These are phyloP conservation scores for Chaetoscypha palmicola DNA, from an alignment of 2,329 filamentous ascomycete species.

Conservation along the genomic window DNA sequence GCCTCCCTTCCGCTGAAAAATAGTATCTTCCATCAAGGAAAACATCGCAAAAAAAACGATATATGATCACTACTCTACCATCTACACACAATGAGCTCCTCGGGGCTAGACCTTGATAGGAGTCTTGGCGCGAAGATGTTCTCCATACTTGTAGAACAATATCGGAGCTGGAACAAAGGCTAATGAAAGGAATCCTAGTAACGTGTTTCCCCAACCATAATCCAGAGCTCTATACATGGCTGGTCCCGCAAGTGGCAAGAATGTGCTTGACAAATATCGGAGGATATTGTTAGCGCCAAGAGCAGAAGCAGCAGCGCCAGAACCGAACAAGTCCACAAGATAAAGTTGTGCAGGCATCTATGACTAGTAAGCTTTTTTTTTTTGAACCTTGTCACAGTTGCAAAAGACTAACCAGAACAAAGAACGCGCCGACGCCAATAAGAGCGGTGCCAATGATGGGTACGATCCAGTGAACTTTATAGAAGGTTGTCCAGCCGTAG, in stretches of 20 bases:
- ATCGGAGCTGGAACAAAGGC: slow-evolving; percentile 38
- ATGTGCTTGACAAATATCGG: slow-evolving; percentile 11
- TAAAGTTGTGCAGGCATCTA: slow-evolving; percentile 49
- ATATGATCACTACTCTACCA: background rate
- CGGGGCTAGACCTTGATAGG: background rate
- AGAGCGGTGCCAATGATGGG: slow-evolving; percentile 45
- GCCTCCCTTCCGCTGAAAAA: background rate
- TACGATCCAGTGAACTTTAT: slow-evolving; percentile 39
- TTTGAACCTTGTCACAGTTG: background rate
- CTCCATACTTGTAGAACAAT: slow-evolving; percentile 5
- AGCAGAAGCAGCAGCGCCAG: slow-evolving; percentile 13
- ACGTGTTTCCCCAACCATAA: slow-evolving; percentile 34
- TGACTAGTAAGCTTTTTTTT: background rate
- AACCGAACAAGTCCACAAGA: slow-evolving; percentile 38
- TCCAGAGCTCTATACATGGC: slow-evolving; percentile 13
- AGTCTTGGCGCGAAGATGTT: background rate
- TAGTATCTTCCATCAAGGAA: background rate
- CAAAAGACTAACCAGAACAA: slow-evolving; percentile 44
- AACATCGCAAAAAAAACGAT: background rate
- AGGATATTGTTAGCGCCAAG: slow-evolving; percentile 14
- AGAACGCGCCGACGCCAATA: slow-evolving; percentile 39
- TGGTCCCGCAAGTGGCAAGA: slow-evolving; percentile 14
- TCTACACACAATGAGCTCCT: background rate
- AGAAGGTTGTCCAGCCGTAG: background rate
- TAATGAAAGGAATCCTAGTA: slow-evolving; percentile 43